phyloP scores from a whole-genome alignment of 306 rosid genomes.

The Quercus bicolor region DNA sequence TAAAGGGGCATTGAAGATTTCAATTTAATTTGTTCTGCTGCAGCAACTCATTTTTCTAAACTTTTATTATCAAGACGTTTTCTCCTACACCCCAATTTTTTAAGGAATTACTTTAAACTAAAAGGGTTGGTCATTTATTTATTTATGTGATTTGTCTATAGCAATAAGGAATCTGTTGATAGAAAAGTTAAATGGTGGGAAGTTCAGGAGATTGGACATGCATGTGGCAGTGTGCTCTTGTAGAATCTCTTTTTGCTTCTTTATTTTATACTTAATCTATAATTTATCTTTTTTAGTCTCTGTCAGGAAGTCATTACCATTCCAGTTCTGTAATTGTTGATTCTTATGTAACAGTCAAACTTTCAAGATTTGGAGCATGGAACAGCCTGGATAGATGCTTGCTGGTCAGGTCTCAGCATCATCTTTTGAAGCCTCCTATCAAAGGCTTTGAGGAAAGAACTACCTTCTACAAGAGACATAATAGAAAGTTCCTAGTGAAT shows the following conservation, averaged over 20 bases:
- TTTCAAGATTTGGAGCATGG: slow-evolving; percentile 38
- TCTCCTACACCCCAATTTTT: neutral
- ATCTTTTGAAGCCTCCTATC: slow-evolving; percentile 11
- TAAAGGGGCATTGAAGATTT: neutral
- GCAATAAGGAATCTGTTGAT: neutral
- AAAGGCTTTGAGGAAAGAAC: slow-evolving; percentile 29
- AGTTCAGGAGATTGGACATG: neutral
- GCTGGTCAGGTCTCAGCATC: slow-evolving; percentile 26
- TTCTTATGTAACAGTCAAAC: slow-evolving; percentile 31
- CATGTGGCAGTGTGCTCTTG: neutral
- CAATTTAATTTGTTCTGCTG: neutral
- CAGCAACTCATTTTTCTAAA: neutral
- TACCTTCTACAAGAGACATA: slow-evolving; percentile 20
- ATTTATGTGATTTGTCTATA: neutral
- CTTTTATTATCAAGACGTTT: neutral
- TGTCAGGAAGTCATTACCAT: neutral
- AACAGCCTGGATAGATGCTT: slow-evolving; percentile 29
- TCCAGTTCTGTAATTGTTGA: slow-evolving; percentile 28
- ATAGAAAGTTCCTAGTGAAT: slow-evolving; percentile 37
- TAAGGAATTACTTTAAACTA: neutral
- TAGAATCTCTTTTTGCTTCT: neutral
- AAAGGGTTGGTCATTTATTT: neutral
- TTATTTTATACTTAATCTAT: neutral
- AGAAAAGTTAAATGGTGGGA: neutral
- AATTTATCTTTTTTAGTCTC: neutral